phyloP scores from a whole-genome alignment of 148 eudicot species.

The Rhododendron ferrugineum region DNA sequence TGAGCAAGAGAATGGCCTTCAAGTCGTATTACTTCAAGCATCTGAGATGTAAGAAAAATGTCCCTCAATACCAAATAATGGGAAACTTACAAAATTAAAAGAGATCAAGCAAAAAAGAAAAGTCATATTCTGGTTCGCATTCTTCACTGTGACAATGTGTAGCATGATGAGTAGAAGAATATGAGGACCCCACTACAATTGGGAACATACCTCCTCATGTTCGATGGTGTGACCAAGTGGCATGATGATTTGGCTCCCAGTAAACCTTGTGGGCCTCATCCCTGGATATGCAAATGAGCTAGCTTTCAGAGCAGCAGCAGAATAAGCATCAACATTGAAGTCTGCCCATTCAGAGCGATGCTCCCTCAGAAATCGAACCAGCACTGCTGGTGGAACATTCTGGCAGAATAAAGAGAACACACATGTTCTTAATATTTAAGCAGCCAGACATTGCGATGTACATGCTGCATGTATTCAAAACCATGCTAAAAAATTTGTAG shows the following conservation, averaged over 20 bases:
- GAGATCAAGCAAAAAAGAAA: background rate
- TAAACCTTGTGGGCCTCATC: conserved; percentile 67
- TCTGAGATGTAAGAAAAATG: conserved; percentile 30
- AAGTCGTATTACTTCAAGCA: conserved; percentile 84
- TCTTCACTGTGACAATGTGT: background rate
- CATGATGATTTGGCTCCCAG: conserved; percentile 85
- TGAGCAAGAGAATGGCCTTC: conserved; percentile 83
- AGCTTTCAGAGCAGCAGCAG: conserved; percentile 71
- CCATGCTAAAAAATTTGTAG: background rate
- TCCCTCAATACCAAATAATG: background rate
- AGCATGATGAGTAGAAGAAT: background rate
- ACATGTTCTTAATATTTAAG: background rate
- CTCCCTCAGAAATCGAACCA: conserved; percentile 87
- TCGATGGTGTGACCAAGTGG: conserved; percentile 94
- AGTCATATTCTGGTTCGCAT: background rate
- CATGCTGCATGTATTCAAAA: background rate
- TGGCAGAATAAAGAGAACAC: conserved; percentile 25
- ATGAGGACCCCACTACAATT: background rate
- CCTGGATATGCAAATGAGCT: conserved; percentile 65
- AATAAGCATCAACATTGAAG: conserved; percentile 79
- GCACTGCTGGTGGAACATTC: conserved; percentile 90
- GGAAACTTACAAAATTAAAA: background rate
- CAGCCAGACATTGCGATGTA: background rate
- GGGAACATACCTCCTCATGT: conserved; percentile 69
- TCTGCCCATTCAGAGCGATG: conserved; percentile 99